These are phyloP conservation scores for Penium margaritaceum DNA, from an alignment of 139 green algal species.

Conservation along the genomic window DNA sequence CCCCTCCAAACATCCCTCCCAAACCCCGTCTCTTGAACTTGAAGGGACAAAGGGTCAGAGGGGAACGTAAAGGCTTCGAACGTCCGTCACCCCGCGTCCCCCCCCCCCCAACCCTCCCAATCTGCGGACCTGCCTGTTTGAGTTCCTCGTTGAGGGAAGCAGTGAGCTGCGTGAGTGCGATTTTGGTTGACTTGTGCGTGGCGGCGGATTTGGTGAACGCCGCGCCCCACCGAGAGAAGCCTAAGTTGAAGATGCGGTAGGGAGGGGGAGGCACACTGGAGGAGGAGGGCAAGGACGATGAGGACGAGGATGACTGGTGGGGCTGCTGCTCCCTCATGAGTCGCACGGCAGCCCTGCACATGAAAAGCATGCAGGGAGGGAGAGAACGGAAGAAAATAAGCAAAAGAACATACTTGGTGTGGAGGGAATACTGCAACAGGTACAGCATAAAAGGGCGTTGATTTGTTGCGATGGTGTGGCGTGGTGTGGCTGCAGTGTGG, in stretches of 20 bases:
- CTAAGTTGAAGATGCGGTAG: slow-evolving; percentile 40
- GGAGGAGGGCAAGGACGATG: neutral
- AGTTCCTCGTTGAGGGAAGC: slow-evolving; percentile 53
- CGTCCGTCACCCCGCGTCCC: too few relatives aligned
- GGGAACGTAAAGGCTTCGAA: neutral
- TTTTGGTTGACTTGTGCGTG: slow-evolving; percentile 62
- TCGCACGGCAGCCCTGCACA: neutral
- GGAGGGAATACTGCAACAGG: neutral
- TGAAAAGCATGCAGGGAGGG: neutral
- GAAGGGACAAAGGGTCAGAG: neutral
- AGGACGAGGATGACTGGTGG: neutral
- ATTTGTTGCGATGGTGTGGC: too few relatives aligned
- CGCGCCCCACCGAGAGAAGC: slow-evolving; percentile 47
- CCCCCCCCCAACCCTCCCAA: too few relatives aligned
- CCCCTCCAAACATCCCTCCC: neutral
- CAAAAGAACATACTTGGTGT: neutral
- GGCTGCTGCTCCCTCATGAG: slow-evolving; percentile 12
- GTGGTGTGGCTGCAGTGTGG: too few relatives aligned
- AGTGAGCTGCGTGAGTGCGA: slow-evolving; percentile 55
- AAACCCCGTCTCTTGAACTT: neutral
- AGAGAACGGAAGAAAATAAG: neutral
- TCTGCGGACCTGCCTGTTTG: neutral
- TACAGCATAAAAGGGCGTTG: neutral
- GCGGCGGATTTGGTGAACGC: slow-evolving; percentile 46
- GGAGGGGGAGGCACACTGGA: neutral